Percentiles rank a stretch among this genome's conserved stretches.
Evolutionary conservation across 352 stramenopile genomes (phyloP).

Genomic region (Globisporangium polare): DNA sequence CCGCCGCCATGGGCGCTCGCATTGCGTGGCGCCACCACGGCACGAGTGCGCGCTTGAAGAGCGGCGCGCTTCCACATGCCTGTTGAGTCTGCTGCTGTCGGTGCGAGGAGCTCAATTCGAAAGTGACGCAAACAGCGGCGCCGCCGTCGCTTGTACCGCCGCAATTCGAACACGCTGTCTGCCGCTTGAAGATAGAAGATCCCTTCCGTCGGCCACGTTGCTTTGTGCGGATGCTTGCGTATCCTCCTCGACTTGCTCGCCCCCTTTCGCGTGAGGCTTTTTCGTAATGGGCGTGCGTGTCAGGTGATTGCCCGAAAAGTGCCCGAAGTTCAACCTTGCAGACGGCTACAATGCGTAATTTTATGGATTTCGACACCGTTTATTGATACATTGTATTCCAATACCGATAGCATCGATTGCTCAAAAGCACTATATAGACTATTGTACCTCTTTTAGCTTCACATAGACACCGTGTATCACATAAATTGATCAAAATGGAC

Average conservation of each 20-base stretch:
- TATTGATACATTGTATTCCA: too few species aligned
- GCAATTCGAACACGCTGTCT: too few species aligned
- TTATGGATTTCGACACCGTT: too few species aligned
- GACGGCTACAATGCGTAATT: too few species aligned
- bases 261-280: not conserved
- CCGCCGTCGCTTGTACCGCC: not conserved
- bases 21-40: not conserved
- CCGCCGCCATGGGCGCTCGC: too few species aligned
- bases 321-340: constrained; percentile 1
- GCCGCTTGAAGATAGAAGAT: too few species aligned
- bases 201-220: too few species aligned
- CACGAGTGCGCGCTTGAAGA: not conserved
- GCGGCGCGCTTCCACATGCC: constrained; percentile 9
- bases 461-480: too few species aligned
- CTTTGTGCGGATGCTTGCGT: not conserved
- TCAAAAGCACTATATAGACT: too few species aligned
- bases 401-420: too few species aligned
- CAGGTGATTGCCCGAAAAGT: constrained; percentile 1
- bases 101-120: constrained; percentile 1
- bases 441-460: too few species aligned
- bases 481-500: too few species aligned
- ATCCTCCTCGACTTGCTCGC: not conserved
- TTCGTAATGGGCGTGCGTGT: constrained; percentile 1
- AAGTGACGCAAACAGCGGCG: constrained; percentile 2
- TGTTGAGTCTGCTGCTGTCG: not conserved